Percentiles rank a stretch among this genome's conserved stretches.
phyloP scores from a whole-genome alignment of 148 eudicot species.

The Camellia granthamiana region DNA sequence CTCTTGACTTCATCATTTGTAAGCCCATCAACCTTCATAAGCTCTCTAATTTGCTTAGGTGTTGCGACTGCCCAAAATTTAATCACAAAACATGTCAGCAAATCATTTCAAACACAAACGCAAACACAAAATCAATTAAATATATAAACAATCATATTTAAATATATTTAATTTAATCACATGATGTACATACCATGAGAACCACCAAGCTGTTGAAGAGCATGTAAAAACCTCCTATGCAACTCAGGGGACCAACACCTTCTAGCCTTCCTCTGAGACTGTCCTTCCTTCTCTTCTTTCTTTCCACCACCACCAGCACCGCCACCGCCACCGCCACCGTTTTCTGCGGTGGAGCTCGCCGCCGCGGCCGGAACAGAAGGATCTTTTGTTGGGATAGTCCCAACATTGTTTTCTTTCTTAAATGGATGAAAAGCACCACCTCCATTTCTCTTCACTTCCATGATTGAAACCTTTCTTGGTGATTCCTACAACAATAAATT shows the following conservation, averaged over 20 bases:
- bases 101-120: slow-evolving; percentile 3
- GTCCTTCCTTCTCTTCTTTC: slow-evolving; percentile 48
- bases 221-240: slow-evolving; percentile 43
- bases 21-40: slow-evolving; percentile 96
- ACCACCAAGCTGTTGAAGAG: slow-evolving; percentile 69
- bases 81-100: slow-evolving; percentile 14
- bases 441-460: slow-evolving; percentile 42
- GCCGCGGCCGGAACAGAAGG: slow-evolving; percentile 26
- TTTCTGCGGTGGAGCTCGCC: slow-evolving; percentile 46
- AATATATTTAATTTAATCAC: background rate
- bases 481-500: slow-evolving; percentile 1
- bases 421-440: slow-evolving; percentile 79
- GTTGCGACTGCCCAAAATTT: slow-evolving; percentile 64
- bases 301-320: slow-evolving; percentile 24
- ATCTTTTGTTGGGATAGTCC: background rate
- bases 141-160: background rate
- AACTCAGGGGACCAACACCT: slow-evolving; percentile 90
- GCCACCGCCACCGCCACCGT: slow-evolving; percentile 14
- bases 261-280: slow-evolving; percentile 62
- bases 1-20: slow-evolving; percentile 98
- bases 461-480: slow-evolving; percentile 41
- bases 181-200: slow-evolving; percentile 57
- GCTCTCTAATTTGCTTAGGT: slow-evolving; percentile 91
- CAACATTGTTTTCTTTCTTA: slow-evolving; percentile 41
- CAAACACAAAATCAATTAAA: background rate